Evolutionary conservation across 495 filamentous ascomycete genomes (phyloP).

Genomic region (Xylaria castorea): DNA sequence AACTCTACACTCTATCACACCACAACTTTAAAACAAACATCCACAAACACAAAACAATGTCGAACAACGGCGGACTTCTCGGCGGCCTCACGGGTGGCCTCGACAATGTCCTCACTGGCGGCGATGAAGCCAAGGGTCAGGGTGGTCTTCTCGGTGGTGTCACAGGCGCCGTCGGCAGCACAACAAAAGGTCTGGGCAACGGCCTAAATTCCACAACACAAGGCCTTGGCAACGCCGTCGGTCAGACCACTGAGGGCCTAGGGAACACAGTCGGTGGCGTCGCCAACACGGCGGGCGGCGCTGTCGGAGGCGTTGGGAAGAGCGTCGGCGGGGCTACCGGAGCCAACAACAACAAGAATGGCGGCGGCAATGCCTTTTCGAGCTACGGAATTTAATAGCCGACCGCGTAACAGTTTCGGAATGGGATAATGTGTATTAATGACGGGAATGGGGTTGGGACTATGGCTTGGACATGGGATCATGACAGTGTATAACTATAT

Average conservation of each 20-base stretch:
- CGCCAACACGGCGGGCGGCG: conserved; percentile 33
- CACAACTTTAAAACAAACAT: conserved; percentile 11
- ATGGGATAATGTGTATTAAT: conserved; percentile 3
- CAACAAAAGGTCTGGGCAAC: conserved; percentile 47
- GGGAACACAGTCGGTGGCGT: conserved; percentile 40
- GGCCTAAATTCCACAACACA: conserved; percentile 44
- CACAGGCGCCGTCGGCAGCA: conserved; percentile 37
- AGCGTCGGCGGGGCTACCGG: conserved; percentile 32
- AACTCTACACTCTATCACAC: background rate
- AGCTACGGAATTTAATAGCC: conserved; percentile 38
- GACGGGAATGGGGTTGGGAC: background rate
- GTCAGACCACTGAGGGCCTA: conserved; percentile 46
- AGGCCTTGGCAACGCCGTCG: conserved; percentile 44
- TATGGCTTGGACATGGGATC: conserved; percentile 1
- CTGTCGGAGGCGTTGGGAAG: conserved; percentile 34
- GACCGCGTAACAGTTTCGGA: background rate
- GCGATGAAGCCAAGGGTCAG: conserved; percentile 49
- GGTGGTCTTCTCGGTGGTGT: conserved; percentile 50
- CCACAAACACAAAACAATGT: conserved; percentile 31
- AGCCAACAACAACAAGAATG: conserved; percentile 25
- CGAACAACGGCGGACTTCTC: conserved; percentile 48
- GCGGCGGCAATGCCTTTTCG: conserved; percentile 32
- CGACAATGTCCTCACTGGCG: conserved; percentile 51
- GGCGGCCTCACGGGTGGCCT: conserved; percentile 47
- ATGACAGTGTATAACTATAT: background rate